These are phyloP conservation scores for Alternaria panax DNA, from an alignment of 2,329 filamentous ascomycete genomes.

Conservation along the genomic window DNA sequence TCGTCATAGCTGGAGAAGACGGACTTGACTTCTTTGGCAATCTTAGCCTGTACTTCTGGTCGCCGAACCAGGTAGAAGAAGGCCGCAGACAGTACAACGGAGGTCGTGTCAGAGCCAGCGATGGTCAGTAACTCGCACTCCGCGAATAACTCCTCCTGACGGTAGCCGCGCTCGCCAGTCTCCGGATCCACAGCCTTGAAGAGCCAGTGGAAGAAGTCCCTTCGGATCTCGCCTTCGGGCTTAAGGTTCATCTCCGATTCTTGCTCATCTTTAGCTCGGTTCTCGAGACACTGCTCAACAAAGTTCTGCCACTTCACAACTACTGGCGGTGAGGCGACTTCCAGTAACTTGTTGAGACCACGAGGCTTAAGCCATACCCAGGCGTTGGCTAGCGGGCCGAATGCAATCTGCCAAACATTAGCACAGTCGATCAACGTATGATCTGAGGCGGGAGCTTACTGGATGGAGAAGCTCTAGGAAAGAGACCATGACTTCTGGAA, in stretches of 20 bases:
- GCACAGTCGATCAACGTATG: neutral
- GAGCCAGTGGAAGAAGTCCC: slow-evolving; percentile 55
- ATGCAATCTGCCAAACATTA: slow-evolving; percentile 5
- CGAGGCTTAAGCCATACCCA: slow-evolving; percentile 36
- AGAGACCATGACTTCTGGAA: slow-evolving; percentile 28
- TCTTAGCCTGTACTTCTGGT: slow-evolving; percentile 23
- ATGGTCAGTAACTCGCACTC: slow-evolving; percentile 33
- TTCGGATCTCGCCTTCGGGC: slow-evolving; percentile 30
- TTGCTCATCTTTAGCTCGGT: slow-evolving; percentile 20
- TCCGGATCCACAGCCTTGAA: slow-evolving; percentile 52
- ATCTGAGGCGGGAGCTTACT: slow-evolving; percentile 12
- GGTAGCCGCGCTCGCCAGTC: slow-evolving; percentile 46
- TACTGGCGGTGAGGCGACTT: slow-evolving; percentile 20
- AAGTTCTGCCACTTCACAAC: slow-evolving; percentile 26
- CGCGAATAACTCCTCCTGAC: slow-evolving; percentile 49
- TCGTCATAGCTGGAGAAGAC: slow-evolving; percentile 28
- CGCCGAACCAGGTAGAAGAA: slow-evolving; percentile 32
- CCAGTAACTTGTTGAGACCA: slow-evolving; percentile 28
- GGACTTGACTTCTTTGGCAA: slow-evolving; percentile 25
- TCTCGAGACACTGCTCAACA: slow-evolving; percentile 24
- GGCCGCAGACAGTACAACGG: slow-evolving; percentile 24
- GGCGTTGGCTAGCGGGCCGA: slow-evolving; percentile 10
- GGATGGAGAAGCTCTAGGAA: slow-evolving; percentile 29
- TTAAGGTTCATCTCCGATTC: slow-evolving; percentile 24
- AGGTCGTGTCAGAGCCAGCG: slow-evolving; percentile 35